These are phyloP conservation scores for Pseudogymnoascus pannorum DNA, from an alignment of 2,329 filamentous ascomycete genomes.

Conservation along the genomic window DNA sequence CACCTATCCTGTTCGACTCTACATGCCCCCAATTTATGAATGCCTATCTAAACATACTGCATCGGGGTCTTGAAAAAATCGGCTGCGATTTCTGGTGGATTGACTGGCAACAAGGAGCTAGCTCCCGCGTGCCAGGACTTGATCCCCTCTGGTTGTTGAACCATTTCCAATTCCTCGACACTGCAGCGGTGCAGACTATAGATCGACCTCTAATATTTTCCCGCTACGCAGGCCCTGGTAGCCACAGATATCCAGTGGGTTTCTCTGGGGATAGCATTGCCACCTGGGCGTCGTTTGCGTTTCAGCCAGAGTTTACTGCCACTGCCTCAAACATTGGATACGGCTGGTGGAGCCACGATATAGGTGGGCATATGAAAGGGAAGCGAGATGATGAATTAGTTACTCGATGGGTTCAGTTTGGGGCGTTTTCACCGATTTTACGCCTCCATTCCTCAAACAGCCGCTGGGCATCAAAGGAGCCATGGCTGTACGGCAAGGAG, in stretches of 20 bases:
- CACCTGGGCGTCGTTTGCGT: conserved; percentile 52
- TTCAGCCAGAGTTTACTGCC: conserved; percentile 61
- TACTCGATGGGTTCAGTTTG: conserved; percentile 54
- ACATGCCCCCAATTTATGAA: conserved; percentile 47
- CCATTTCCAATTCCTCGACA: conserved; percentile 56
- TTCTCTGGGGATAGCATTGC: conserved; percentile 57
- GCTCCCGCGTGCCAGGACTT: conserved; percentile 47
- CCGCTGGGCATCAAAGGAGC: conserved; percentile 53
- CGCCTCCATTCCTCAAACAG: conserved; percentile 53
- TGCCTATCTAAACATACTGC: conserved; percentile 51
- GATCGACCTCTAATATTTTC: conserved; percentile 47
- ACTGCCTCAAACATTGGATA: conserved; percentile 61
- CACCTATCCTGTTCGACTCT: conserved; percentile 49
- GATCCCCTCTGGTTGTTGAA: conserved; percentile 60
- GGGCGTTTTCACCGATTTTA: conserved; percentile 53
- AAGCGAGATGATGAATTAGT: conserved; percentile 50
- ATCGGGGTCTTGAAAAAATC: conserved; percentile 43
- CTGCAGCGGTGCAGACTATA: conserved; percentile 31
- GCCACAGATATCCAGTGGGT: conserved; percentile 56
- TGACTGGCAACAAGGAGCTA: conserved; percentile 58
- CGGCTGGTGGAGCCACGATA: conserved; percentile 63
- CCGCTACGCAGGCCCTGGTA: conserved; percentile 54
- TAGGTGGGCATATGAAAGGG: conserved; percentile 55
- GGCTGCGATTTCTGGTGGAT: conserved; percentile 61
- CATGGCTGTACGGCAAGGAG: conserved; percentile 48